phyloP scores from a whole-genome alignment of 495 filamentous ascomycete species.

The Patellaria atrata region DNA sequence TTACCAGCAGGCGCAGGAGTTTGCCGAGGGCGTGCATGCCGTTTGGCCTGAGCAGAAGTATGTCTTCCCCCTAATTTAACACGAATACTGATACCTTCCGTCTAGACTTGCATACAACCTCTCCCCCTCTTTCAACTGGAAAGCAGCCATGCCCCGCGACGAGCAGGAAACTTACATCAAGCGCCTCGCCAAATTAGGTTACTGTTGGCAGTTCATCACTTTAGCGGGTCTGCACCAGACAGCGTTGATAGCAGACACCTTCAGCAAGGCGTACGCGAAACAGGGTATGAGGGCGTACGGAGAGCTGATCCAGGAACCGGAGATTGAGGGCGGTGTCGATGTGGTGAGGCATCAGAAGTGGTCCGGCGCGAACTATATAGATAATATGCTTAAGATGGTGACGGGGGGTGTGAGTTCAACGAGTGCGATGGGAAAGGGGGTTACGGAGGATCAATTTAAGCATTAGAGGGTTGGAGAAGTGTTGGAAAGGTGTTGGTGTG shows the following conservation, averaged over 20 bases:
- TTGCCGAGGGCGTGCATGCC: slow-evolving; percentile 85
- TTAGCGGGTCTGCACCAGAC: slow-evolving; percentile 94
- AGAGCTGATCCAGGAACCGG: slow-evolving; percentile 91
- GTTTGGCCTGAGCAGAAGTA: slow-evolving; percentile 95
- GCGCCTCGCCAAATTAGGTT: slow-evolving; percentile 72
- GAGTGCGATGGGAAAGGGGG: slow-evolving; percentile 90
- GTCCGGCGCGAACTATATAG: slow-evolving; percentile 86
- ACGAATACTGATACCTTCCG: slow-evolving; percentile 9
- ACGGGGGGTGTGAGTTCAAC: slow-evolving; percentile 83
- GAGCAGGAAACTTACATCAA: slow-evolving; percentile 97
- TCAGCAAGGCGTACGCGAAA: slow-evolving; percentile 65
- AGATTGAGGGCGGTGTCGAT: slow-evolving; percentile 80
- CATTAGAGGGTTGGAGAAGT: slow-evolving; percentile 5
- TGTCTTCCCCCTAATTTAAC: slow-evolving; percentile 21
- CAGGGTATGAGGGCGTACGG: slow-evolving; percentile 94
- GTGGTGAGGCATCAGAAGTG: slow-evolving; percentile 99
- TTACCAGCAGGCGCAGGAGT: slow-evolving; percentile 82
- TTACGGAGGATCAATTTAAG: slow-evolving; percentile 95
- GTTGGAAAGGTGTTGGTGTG: neutral
- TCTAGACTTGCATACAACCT: slow-evolving; percentile 85
- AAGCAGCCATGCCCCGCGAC: slow-evolving; percentile 79
- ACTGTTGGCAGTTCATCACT: slow-evolving; percentile 99
- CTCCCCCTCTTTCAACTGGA: slow-evolving; percentile 99
- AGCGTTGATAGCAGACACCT: slow-evolving; percentile 76
- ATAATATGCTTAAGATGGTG: slow-evolving; percentile 94